Base-by-base conservation (phyloP, 2,329 filamentous ascomycete genomes). In the Colletotrichum incanum region DNA sequence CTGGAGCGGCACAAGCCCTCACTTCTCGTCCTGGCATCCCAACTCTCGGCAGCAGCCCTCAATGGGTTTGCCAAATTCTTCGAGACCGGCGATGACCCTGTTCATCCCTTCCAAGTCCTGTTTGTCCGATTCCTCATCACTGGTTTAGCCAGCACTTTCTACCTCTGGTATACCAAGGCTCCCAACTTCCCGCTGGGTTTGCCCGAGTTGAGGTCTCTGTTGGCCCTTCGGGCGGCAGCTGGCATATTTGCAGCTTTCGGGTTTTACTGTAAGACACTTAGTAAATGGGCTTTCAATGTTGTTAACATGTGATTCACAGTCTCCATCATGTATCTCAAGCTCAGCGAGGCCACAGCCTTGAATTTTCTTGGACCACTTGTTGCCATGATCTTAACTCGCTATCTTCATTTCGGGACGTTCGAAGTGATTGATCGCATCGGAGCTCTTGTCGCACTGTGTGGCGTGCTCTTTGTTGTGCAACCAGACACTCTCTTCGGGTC, bases 121-220 rank as follows among this genome's bases (percentile, higher is more conserved):
- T 71, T 71, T 50, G 65, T 71, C 12, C 68, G 68, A 4, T 68
- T 71, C n/a, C 52, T 71, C 20, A 68, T 71, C 31, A 71, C 68
- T 9, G 68, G 68, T 2, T 23, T 45, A 5, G 68, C 41, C 7
- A 50, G 56, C 20, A 39, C 58, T 1, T 8, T 67, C 8, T 26
- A 52, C 0, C 50, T 71, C 5, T 68, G 68, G 64, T 45, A 52
- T 7, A 58, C 41, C 1, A 43, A 50, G 11, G 41, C 20, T n/a
- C 50, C 64, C 34, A 63, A 45, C 16, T 71, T 68, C 0, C 65
- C 65, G 11, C 45, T 23, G 16, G 64, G 58, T 2, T 18, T 34
- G 28, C 43, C 69, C 1, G 65, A 72, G 28, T 6, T 68, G 45
- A 68, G 69, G 39, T 58, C 31, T 26, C 26, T 72, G 2, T 8